Evolutionary conservation across 1,139 yeast genomes (phyloP).

Genomic region (Hansenula sp.): DNA sequence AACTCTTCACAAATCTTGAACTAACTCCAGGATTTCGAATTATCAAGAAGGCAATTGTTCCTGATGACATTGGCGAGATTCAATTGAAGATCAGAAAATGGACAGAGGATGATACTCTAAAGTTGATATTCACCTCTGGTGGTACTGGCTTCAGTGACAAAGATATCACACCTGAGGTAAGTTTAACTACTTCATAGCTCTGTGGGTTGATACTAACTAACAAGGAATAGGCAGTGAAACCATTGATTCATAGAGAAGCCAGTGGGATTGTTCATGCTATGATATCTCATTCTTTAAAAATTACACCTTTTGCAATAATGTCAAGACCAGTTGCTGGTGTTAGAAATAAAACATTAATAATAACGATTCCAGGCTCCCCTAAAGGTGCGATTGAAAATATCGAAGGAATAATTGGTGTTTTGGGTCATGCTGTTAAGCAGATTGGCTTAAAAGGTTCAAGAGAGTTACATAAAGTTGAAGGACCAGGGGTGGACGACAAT

Average conservation of each 20-base stretch:
- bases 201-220: not conserved
- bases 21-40: not conserved
- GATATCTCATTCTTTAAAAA: constrained; percentile 33
- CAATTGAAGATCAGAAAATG: constrained; percentile 24
- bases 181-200: not conserved
- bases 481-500: not conserved
- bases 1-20: not conserved
- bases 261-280: constrained; percentile 45
- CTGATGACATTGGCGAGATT: constrained; percentile 32
- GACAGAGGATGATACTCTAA: constrained; percentile 13
- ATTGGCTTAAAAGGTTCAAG: constrained; percentile 31
- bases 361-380: constrained; percentile 49
- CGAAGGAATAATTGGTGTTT: constrained; percentile 29
- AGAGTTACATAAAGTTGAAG: constrained; percentile 26
- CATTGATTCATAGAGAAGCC: constrained; percentile 37
- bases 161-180: constrained; percentile 48
- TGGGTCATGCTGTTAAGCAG: constrained; percentile 40
- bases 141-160: constrained; percentile 45
- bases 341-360: constrained; percentile 27
- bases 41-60: constrained; percentile 16
- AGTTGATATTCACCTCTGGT: constrained; percentile 36
- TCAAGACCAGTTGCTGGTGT: constrained; percentile 47
- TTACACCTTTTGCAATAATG: constrained; percentile 42
- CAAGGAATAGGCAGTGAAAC: constrained; percentile 19
- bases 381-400: constrained; percentile 42